Base-by-base conservation (phyloP, 164 flowering plant species). In the Vitis riparia region DNA sequence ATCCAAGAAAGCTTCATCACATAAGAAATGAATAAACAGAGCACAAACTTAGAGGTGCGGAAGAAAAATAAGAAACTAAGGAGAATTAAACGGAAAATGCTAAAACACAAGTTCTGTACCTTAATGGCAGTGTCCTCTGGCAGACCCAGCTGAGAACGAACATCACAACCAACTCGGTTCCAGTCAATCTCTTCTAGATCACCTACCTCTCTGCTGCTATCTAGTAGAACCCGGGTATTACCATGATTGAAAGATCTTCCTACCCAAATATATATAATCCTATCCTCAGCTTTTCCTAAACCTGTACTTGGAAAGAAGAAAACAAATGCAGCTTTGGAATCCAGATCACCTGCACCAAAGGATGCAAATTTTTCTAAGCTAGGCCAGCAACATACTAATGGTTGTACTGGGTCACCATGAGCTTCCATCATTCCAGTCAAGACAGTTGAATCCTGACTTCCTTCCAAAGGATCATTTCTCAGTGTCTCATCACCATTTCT, bases 251-350 rank as follows among this genome's bases (percentile, higher is more conserved):
- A 83, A 63, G 78, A 82, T 29, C 71, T 87, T 73, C 95, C 95
- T 59, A 90, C 53, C 95, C 95, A 88, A 73, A 90, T 62, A 69
- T 87, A 83, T 14, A 87, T 47, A 72, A 71, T 63, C 68, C 71
- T 71, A 68, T 55, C 75, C 57, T 70, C 76, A 52, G 13, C 55
- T 17, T 77, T 64, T 16, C 71, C 77, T 68, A 59, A 27, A 62
- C 63, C 63, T 68, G 68, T 72, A 72, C 63, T 68, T 29, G 85
- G 82, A 71, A 71, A 32, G 50, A 77, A 71, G 61, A 88, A 71
- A 59, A 80, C 71, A 77, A 79, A 82, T 49, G 82, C 88, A 59
- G 83, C 75, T 68, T 74, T 52, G 3, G 95, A 81, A 75, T 87
- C 76, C 69, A 88, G 67, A 70, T 73, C 78, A 68, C 70, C 59